These are phyloP conservation scores for Solanum tarapatanum DNA, from an alignment of 257 asterid species.

Conservation along the genomic window DNA sequence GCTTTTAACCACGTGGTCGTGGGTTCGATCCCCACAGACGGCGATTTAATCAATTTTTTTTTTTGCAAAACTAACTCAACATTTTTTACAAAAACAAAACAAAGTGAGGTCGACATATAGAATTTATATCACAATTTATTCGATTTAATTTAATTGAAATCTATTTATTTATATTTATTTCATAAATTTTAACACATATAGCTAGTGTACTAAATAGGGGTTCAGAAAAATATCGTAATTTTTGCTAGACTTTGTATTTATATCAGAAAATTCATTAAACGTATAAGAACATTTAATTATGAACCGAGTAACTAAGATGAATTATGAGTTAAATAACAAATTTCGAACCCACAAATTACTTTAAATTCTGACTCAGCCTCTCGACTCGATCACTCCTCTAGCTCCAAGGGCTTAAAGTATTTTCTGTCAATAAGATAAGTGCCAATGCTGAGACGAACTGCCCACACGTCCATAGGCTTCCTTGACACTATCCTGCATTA, in stretches of 20 bases:
- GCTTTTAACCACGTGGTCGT: conserved; percentile 99
- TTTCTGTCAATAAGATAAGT: conserved; percentile 77
- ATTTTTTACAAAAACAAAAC: no score
- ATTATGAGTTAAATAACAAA: not conserved
- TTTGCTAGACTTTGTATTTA: not conserved
- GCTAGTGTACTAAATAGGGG: no score
- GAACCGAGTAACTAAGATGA: not conserved
- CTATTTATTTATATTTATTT: not conserved
- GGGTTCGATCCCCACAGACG: conserved; percentile 98
- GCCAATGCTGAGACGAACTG: conserved; percentile 68
- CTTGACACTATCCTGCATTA: conserved; percentile 64
- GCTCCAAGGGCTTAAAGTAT: conserved; percentile 58
- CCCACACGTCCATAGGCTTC: conserved; percentile 90
- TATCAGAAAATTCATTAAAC: not conserved
- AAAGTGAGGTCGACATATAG: no score
- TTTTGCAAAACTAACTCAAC: not conserved
- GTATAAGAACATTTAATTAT: not conserved
- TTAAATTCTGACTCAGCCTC: not conserved
- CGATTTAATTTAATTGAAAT: no score
- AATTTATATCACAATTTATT: not conserved
- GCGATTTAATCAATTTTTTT: conserved; percentile 1
- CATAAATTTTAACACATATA: not conserved
- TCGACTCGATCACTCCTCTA: conserved; percentile 24
- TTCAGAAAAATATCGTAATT: not conserved
- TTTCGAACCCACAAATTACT: not conserved